These are phyloP conservation scores for Calophaca sinica DNA, from an alignment of 306 rosid genomes.

Conservation along the genomic window DNA sequence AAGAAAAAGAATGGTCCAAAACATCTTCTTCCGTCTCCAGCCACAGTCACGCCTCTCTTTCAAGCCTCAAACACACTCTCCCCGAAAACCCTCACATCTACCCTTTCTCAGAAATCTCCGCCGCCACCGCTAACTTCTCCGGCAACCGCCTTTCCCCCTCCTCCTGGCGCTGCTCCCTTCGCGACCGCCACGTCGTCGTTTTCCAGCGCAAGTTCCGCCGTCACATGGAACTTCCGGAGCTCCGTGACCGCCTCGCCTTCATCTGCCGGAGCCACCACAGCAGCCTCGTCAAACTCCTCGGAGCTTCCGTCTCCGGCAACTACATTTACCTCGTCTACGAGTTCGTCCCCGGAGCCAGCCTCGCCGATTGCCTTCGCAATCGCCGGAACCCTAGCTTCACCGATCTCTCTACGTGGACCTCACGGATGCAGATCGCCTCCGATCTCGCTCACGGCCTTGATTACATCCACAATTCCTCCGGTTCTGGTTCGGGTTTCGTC, in stretches of 20 bases:
- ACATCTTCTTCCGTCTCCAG: constrained; percentile 55
- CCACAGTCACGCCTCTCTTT: constrained; percentile 63
- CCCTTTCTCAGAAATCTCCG: constrained; percentile 67
- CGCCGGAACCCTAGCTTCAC: constrained; percentile 80
- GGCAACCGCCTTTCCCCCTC: constrained; percentile 52
- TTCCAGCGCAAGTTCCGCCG: constrained; percentile 75
- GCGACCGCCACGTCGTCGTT: constrained; percentile 63
- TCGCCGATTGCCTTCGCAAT: constrained; percentile 80
- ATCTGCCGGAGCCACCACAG: constrained; percentile 76
- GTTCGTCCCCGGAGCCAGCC: constrained; percentile 70
- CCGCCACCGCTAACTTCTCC: constrained; percentile 68
- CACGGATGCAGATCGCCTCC: constrained; percentile 80
- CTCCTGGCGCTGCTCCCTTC: constrained; percentile 77
- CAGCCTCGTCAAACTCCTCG: constrained; percentile 79
- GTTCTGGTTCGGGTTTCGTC: constrained; percentile 59
- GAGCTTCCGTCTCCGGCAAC: constrained; percentile 73
- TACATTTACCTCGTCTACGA: constrained; percentile 76
- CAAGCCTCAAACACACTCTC: constrained; percentile 65
- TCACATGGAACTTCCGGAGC: constrained; percentile 56
- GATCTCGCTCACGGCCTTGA: constrained; percentile 94
- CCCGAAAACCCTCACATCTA: constrained; percentile 80
- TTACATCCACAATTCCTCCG: constrained; percentile 81
- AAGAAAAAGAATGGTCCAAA: constrained; percentile 47
- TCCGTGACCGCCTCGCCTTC: constrained; percentile 55
- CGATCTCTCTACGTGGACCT: constrained; percentile 72